Conservation (phyloP, 257 asterid species). For the Gentiana straminea region DNA sequence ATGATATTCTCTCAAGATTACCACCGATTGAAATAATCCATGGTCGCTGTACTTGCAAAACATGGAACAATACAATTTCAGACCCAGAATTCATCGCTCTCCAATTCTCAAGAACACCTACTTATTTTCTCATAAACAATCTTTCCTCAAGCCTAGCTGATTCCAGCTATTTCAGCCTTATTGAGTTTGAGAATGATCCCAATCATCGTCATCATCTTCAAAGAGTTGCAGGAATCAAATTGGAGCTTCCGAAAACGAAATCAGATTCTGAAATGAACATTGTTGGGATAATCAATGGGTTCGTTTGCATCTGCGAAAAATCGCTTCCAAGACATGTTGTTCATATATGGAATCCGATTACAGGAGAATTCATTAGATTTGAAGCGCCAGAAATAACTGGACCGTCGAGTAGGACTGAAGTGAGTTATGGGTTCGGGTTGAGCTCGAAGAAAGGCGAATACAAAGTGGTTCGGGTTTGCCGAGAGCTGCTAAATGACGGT, state of each 20-base stretch:
- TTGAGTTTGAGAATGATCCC: slow-evolving; percentile 17
- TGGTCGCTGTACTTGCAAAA: slow-evolving; percentile 26
- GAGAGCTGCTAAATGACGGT: too few species aligned
- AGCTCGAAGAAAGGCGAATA: background rate
- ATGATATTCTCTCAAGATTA: slow-evolving; percentile 27
- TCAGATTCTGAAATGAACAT: too few species aligned
- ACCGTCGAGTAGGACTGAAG: slow-evolving; percentile 14
- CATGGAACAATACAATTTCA: slow-evolving; percentile 20
- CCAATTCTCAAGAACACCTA: slow-evolving; percentile 20
- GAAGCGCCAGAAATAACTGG: slow-evolving; percentile 8
- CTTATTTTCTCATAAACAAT: slow-evolving; percentile 28
- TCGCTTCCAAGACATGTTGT: slow-evolving; percentile 13
- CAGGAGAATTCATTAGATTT: slow-evolving; percentile 27
- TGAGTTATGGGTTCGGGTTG: slow-evolving; percentile 30
- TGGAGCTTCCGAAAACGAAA: slow-evolving; percentile 7
- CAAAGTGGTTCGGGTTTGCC: slow-evolving; percentile 4
- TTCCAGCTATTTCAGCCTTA: slow-evolving; percentile 5
- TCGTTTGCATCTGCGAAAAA: slow-evolving; percentile 15
- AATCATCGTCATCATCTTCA: slow-evolving; percentile 4
- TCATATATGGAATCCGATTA: slow-evolving; percentile 34
- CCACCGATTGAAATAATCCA: slow-evolving; percentile 22
- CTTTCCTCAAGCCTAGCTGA: background rate
- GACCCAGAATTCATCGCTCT: slow-evolving; percentile 16
- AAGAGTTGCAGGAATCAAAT: slow-evolving; percentile 6
- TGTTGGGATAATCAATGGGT: slow-evolving; percentile 31